Conservation (phyloP, 352 stramenopile genomes). For the Sclerospora graminicola region DNA sequence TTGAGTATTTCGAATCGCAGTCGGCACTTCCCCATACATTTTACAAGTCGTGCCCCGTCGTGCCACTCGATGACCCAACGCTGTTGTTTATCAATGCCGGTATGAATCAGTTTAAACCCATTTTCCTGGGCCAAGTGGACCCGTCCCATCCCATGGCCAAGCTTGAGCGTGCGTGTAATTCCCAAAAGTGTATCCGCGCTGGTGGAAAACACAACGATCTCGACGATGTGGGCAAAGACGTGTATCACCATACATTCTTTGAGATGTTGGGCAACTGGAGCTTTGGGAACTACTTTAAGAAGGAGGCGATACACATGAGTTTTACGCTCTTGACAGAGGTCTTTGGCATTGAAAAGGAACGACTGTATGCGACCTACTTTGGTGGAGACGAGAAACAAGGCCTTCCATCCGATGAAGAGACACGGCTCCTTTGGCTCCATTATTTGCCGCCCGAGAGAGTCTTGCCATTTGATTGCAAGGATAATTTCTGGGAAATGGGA, state of each 20-base stretch:
- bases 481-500: slow-evolving; percentile 99
- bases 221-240: slow-evolving; percentile 98
- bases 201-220: slow-evolving; percentile 99
- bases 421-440: slow-evolving; percentile 83
- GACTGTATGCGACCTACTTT: slow-evolving; percentile 99
- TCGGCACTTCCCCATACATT: slow-evolving; percentile 83
- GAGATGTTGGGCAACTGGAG: slow-evolving; percentile 99
- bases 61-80: slow-evolving; percentile 96
- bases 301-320: slow-evolving; percentile 94
- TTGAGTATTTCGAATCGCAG: slow-evolving; percentile 95
- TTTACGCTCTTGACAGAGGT: slow-evolving; percentile 95
- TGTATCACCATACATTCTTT: slow-evolving; percentile 99
- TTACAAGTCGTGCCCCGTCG: slow-evolving; percentile 93
- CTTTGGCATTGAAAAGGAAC: slow-evolving; percentile 88
- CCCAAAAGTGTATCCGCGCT: slow-evolving; percentile 99
- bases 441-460: slow-evolving; percentile 85
- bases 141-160: slow-evolving; percentile 87
- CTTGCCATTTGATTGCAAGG: slow-evolving; percentile 91
- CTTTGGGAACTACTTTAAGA: slow-evolving; percentile 99
- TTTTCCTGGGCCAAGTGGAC: slow-evolving; percentile 97
- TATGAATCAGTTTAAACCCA: slow-evolving; percentile 99
- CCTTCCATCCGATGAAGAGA: slow-evolving; percentile 87
- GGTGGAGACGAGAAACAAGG: slow-evolving; percentile 86
- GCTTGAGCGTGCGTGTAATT: slow-evolving; percentile 91
- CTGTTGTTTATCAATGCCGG: slow-evolving; percentile 99